Evolutionary conservation across 768 basidiomycete species (phyloP).

Genomic region (Boletales sp.): DNA sequence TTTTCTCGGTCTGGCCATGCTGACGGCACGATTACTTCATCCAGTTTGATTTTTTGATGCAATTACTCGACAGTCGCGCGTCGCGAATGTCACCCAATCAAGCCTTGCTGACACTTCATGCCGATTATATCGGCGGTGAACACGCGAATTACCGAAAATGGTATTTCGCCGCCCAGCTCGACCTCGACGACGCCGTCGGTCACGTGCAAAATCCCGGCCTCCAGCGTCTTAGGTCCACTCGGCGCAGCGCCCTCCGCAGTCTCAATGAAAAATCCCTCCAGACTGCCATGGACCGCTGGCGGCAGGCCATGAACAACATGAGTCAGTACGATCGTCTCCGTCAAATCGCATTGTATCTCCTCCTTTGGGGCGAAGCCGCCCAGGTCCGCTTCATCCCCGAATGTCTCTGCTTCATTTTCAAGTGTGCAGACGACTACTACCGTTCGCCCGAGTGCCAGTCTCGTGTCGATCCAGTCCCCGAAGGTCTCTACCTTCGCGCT

Average conservation of each 20-base stretch:
- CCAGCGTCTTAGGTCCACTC: constrained; percentile 74
- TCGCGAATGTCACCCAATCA: constrained; percentile 97
- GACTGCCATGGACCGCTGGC: constrained; percentile 88
- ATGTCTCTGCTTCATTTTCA: constrained; percentile 99
- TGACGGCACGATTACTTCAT: constrained; percentile 1
- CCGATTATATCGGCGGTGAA: constrained; percentile 98
- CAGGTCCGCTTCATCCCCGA: constrained; percentile 97
- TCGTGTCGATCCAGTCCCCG: constrained; percentile 85
- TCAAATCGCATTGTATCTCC: constrained; percentile 91
- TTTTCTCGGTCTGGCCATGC: constrained; percentile 2
- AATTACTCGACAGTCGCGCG: constrained; percentile 91
- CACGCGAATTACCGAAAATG: constrained; percentile 99
- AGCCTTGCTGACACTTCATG: constrained; percentile 91
- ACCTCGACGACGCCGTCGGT: constrained; percentile 96
- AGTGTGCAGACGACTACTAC: constrained; percentile 99
- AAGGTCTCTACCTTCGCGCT: constrained; percentile 88
- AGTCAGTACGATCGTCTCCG: constrained; percentile 95
- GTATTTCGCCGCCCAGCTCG: constrained; percentile 99
- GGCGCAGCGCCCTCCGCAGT: constrained; percentile 53
- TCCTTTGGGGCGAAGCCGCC: constrained; percentile 98
- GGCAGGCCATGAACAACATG: constrained; percentile 98
- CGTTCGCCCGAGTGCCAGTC: constrained; percentile 98
- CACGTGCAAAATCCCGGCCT: constrained; percentile 89
- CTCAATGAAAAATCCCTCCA: constrained; percentile 63
- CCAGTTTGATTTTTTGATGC: constrained; percentile 97